Base-by-base conservation (phyloP, 2,329 filamentous ascomycete genomes). In the Colletotrichum sp. region DNA sequence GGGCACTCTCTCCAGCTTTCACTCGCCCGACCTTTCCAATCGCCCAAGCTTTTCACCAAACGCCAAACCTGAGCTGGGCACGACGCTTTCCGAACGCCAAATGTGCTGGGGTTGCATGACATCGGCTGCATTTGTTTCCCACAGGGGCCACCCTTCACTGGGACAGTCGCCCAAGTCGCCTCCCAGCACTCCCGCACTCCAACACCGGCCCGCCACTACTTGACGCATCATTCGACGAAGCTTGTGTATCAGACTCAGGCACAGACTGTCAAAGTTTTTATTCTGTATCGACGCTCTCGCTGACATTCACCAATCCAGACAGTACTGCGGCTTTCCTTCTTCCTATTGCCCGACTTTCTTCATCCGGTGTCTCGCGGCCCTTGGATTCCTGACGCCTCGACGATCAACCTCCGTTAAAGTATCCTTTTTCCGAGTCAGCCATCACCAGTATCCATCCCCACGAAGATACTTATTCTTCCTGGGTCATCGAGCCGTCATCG, bases 171-270 rank as follows among this genome's bases (percentile, higher is more conserved):
- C 36, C 32, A 60, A 36, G 32, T 68, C 44, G 24, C 32, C 64
- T 48, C 59, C n/a, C 9, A 57, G 44, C 64, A 55, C 22, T 64
- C 48, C 26, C 16, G 22, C 67, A 36, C 64, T 48, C 39, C 36
- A 72, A 71, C 52, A 52, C 72, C 69, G 76, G 73, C 36, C 69
- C 73, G 73, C 44, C 68, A 59, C 15, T 66, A 60, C 39, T 70
- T 70, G 76, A 77, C 76, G 76, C 76, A 76, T 68, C 68, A 63
- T 73, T 70, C 68, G 68, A 73, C 76, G 73, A 67, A 69, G 68
- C 73, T 68, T 68, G 65, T 77, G 76, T 76, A 34, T 76, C 75
- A 76, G 75, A 76, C 75, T 57, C 75, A 76, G 75, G 75, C 75
- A 76, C 75, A 76, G 71, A 76, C 65, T 24, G 71, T 76, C 65